Evolutionary conservation across 176 grass and related monocot genomes (phyloP).

Genomic region (Oryza australiensis): DNA sequence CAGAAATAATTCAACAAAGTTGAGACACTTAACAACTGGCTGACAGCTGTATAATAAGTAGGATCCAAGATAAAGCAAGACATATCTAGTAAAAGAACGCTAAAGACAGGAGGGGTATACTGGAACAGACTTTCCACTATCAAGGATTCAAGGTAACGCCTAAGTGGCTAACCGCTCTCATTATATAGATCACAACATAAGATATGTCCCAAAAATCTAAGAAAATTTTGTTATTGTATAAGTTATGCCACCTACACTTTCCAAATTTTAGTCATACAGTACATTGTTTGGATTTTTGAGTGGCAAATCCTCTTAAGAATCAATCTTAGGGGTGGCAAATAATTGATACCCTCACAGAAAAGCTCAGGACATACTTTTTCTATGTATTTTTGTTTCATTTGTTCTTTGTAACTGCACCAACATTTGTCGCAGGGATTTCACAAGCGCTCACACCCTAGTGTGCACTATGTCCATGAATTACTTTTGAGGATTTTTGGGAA

Average conservation of each 20-base stretch:
- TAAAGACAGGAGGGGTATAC: constrained; percentile 1
- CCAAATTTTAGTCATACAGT: background rate
- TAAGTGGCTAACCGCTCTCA: background rate
- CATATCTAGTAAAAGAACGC: background rate
- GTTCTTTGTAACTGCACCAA: background rate
- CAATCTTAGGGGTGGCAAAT: background rate
- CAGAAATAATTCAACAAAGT: background rate
- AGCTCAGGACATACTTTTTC: background rate
- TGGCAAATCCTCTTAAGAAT: background rate
- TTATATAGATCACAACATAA: background rate
- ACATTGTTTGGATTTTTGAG: background rate
- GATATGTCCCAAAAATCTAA: background rate
- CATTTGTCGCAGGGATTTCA: background rate
- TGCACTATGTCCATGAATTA: background rate
- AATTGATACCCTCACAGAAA: background rate
- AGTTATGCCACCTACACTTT: background rate
- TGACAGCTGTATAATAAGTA: constrained; percentile 9
- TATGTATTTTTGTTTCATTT: background rate
- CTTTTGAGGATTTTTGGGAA: background rate
- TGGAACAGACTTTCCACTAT: background rate
- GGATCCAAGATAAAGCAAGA: background rate
- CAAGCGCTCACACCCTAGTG: background rate
- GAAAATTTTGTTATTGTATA: background rate
- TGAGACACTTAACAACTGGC: background rate
- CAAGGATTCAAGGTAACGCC: background rate